Base-by-base conservation (phyloP, 495 filamentous ascomycete genomes). In the Aspergillus taichungensis region DNA sequence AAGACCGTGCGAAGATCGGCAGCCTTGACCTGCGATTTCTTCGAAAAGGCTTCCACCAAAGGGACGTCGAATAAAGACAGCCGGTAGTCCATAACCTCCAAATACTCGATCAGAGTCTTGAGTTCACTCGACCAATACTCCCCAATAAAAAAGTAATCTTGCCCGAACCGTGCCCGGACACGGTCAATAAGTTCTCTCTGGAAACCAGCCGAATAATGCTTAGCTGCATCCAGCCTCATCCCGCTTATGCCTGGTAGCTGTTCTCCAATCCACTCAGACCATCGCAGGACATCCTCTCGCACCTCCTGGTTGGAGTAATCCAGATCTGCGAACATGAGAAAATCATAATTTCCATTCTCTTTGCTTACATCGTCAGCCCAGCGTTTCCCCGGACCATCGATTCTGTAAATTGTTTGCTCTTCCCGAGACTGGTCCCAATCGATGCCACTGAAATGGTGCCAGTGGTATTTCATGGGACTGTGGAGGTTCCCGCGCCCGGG, bases 341-440 rank as follows among this genome's bases (percentile, higher is more conserved):
- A 87, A 55, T 87, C 84, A 40, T 78, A 84, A 52, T 87, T 88
- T 6, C 84, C 84, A 50, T 82, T 76, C 56, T 84, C 78, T 5
- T 60, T 59, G 51, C 77, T 77, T 2, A 87, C 85, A 52, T 80
- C 77, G 1, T 72, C 48, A 3, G 81, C 76, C 84, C 83, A 88
- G 6, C 69, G 73, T 54, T 84, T 79, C 6, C 69, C 65, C 12
- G 82, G 76, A 3, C 78, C 83, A 9, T 73, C 55, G 18, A 85
- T 80, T 57, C 80, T 80, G 66, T 79, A 89, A 43, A 89, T 82
- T 13, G 77, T 82, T 11, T 67, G 76, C 51, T 74, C 69, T 32
- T 71, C 60, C 38, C 73, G 77, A 18, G 58, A 60, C 8, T 77
- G 70, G 44, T 88, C 78, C 66, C 71, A 87, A 54, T 88, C 84